phyloP scores from a whole-genome alignment of 1,139 yeast genomes.

The Kodamaea plutei region DNA sequence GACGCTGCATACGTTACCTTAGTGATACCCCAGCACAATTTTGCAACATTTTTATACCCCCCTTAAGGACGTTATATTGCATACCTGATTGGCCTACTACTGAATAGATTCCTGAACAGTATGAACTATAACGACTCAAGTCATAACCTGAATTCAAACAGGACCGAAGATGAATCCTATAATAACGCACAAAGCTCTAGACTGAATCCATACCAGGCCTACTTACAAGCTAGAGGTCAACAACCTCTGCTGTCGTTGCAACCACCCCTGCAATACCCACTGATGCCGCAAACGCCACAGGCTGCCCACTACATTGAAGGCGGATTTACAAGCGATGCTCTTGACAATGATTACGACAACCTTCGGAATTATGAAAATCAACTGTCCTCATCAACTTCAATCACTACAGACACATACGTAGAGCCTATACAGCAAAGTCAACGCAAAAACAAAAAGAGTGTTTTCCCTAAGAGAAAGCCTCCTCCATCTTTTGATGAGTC shows the following conservation, averaged over 20 bases:
- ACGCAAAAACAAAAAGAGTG: constrained; percentile 3
- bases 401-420: constrained; percentile 8
- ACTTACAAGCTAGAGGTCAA: constrained; percentile 4
- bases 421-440: no score
- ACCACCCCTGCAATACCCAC: constrained; percentile 5
- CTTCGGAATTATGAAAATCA: constrained; percentile 5
- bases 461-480: constrained; percentile 2
- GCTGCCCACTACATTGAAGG: constrained; percentile 4
- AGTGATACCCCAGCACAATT: no score
- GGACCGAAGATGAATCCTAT: constrained; percentile 1
- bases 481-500: no score
- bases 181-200: no score
- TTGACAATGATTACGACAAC: no score
- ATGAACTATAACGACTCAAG: no score
- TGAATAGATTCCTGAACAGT: no score
- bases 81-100: no score
- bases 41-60: no score
- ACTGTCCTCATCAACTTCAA: constrained; percentile 8
- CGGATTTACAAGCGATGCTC: no score
- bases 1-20: no score
- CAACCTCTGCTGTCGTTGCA: constrained; percentile 2
- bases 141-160: background rate
- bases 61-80: no score
- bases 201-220: constrained; percentile 4
- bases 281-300: constrained; percentile 7